Base-by-base conservation (phyloP, 1,284 basidiomycete species). In the Melampsora larici-populina region DNA sequence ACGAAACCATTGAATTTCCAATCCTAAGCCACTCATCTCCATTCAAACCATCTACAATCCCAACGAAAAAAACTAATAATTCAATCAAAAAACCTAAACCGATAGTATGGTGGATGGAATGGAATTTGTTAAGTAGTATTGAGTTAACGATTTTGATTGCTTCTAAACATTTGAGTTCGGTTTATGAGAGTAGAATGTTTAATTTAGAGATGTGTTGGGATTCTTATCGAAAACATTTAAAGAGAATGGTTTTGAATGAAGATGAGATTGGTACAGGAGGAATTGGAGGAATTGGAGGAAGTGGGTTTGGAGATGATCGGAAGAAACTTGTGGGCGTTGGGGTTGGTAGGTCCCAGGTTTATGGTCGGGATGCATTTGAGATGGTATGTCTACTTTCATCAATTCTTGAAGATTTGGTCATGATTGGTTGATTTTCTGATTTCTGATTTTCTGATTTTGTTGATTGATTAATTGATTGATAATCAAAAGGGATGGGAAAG, bases 151-250 rank as follows among this genome's bases (percentile, higher is more conserved):
- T 69, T 18, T 60, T 76, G 31, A 76, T 76, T 66, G 65, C 31
- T 29, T 40, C 63, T 5, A 62, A 76, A 58, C 74, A 76, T 58
- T 58, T 76, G 13, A 21, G 48, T 11, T 21, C 49, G 5, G 7
- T 46, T 24, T 63, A 75, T 65, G 62, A 66, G 4, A 76, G 49
- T 31, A 65, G 66, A 15, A 68, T 69, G 36, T 76, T 76, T 51
- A 76, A 76, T 43, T 58, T 76, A 43, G 74, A 76, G 40, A 76
- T 76, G 74, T 49, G 46, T 17, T 76, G 74, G 74, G 74, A 76
- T 43, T 4, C 21, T 21, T 76, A 69, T 55, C 74, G 74, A 51
- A 64, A 76, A 63, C 74, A 76, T 33, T 40, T 76, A 24, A 49
- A 67, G 24, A 62, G 72, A 13, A 29, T 29, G 21, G 43, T 63